Percentiles rank a stretch among this genome's conserved stretches.
Evolutionary conservation across 2,329 filamentous ascomycete genomes (phyloP).

Genomic region (Aspergillus sp.): DNA sequence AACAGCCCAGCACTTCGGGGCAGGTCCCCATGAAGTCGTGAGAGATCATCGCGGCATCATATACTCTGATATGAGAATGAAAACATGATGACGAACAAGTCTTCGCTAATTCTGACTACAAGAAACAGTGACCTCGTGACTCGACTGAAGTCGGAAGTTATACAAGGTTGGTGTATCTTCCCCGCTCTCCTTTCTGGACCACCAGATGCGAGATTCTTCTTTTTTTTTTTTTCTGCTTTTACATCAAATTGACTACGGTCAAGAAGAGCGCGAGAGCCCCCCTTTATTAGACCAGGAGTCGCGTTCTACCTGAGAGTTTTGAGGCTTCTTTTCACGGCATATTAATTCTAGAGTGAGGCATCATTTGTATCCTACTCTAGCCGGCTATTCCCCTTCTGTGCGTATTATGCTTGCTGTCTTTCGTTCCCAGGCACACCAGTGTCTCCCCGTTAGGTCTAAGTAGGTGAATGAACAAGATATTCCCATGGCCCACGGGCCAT

Average conservation of each 20-base stretch:
- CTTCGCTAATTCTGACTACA: slow-evolving; percentile 26
- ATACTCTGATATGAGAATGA: slow-evolving; percentile 10
- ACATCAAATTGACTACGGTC: slow-evolving; percentile 3
- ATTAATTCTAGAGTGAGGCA: background rate
- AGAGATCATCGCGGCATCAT: slow-evolving; percentile 6
- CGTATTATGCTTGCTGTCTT: slow-evolving; percentile 17
- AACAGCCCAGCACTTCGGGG: slow-evolving; percentile 25
- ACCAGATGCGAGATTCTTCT: background rate
- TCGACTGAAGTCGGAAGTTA: slow-evolving; percentile 22
- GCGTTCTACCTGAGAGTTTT: slow-evolving; percentile 7
- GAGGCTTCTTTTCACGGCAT: background rate
- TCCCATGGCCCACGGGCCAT: slow-evolving; percentile 25
- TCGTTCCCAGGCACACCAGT: slow-evolving; percentile 16
- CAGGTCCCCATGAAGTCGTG: slow-evolving; percentile 28
- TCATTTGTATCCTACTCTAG: slow-evolving; percentile 5
- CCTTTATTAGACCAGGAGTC: slow-evolving; percentile 5
- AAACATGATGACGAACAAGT: slow-evolving; percentile 17
- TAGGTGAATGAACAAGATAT: slow-evolving; percentile 22
- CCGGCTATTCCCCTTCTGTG: slow-evolving; percentile 20
- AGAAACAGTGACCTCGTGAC: slow-evolving; percentile 17
- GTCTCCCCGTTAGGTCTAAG: slow-evolving; percentile 23
- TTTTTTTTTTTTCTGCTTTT: background rate
- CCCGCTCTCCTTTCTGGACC: slow-evolving; percentile 14
- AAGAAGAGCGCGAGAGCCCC: slow-evolving; percentile 1
- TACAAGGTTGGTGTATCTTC: slow-evolving; percentile 37